phyloP scores from a whole-genome alignment of 2,329 filamentous ascomycete genomes.

The Calonectria pseudoturangicola region DNA sequence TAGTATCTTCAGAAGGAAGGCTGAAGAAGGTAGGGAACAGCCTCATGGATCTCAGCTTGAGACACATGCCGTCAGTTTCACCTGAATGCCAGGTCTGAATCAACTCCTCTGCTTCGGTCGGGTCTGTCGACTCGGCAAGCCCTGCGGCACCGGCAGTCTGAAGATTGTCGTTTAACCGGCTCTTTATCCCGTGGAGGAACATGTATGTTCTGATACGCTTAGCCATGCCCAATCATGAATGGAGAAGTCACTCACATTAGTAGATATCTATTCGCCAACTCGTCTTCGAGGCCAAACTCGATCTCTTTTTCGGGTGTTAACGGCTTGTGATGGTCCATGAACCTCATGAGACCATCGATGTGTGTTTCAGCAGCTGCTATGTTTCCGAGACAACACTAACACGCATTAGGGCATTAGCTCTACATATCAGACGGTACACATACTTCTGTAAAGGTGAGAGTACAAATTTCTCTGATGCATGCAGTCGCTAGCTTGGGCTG shows the following conservation, averaged over 20 bases:
- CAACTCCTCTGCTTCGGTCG: constrained; percentile 25
- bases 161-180: constrained; percentile 44
- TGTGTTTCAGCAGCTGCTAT: constrained; percentile 44
- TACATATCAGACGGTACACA: neutral
- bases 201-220: constrained; percentile 41
- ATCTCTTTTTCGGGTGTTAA: neutral
- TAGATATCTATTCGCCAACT: constrained; percentile 46
- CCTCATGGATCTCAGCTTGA: constrained; percentile 42
- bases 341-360: constrained; percentile 44
- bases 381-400: constrained; percentile 47
- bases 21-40: constrained; percentile 49
- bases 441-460: constrained; percentile 48
- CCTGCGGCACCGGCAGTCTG: neutral
- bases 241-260: constrained; percentile 38
- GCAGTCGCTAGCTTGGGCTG: constrained; percentile 2
- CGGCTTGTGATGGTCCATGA: constrained; percentile 48
- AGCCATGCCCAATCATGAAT: neutral
- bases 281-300: constrained; percentile 40
- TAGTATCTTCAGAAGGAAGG: constrained; percentile 7
- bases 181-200: constrained; percentile 51
- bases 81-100: constrained; percentile 47
- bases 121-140: neutral
- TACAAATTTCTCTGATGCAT: constrained; percentile 46
- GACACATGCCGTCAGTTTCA: constrained; percentile 34
- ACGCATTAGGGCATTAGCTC: neutral